phyloP scores from a whole-genome alignment of 257 asterid genomes.

The Solanum habrochaites region DNA sequence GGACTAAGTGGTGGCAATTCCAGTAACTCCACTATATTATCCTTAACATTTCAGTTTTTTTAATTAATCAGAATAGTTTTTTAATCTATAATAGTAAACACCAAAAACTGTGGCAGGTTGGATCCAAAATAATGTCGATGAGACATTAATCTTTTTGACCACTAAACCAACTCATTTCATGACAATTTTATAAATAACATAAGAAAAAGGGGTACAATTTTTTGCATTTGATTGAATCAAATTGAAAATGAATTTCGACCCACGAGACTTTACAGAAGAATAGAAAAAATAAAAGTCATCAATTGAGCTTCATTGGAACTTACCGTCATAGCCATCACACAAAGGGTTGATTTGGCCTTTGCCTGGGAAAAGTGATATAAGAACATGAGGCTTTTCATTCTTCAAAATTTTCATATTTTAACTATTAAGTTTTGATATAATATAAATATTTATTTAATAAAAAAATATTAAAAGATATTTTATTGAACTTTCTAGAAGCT shows the following conservation, averaged over 20 bases:
- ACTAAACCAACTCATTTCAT: too few species aligned
- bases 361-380: conserved; percentile 10
- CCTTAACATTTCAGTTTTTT: too few species aligned
- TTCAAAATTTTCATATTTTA: too few species aligned
- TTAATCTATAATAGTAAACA: too few species aligned
- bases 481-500: too few species aligned
- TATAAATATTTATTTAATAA: too few species aligned
- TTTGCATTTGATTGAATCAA: background rate
- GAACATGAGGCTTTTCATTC: background rate
- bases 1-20: background rate
- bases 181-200: background rate
- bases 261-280: background rate
- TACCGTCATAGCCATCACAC: background rate
- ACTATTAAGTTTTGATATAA: too few species aligned
- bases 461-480: too few species aligned
- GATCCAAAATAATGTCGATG: too few species aligned
- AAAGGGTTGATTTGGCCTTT: background rate
- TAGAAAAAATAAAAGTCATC: background rate
- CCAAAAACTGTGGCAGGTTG: too few species aligned
- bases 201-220: background rate
- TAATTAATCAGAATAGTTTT: too few species aligned
- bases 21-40: too few species aligned
- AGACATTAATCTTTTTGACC: background rate
- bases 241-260: background rate
- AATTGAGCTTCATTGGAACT: background rate